Percentiles rank a stretch among this genome's conserved stretches.
phyloP scores from a whole-genome alignment of 2,329 filamentous ascomycete species.

The Chaetomiaceae sp. region DNA sequence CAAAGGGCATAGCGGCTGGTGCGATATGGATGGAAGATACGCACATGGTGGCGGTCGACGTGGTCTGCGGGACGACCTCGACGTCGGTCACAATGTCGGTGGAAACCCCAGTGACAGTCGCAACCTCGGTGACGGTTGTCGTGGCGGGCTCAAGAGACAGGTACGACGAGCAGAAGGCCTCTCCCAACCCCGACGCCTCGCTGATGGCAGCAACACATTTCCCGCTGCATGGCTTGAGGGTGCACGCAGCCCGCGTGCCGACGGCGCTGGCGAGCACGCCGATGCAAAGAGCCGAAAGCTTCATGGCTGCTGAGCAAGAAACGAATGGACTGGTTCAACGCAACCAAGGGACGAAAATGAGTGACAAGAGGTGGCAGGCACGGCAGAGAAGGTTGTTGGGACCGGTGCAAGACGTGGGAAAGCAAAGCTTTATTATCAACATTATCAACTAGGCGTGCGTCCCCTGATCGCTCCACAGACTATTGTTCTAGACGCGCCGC shows the following conservation, averaged over 20 bases:
- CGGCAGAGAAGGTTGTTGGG: too few species aligned
- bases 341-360: too few species aligned
- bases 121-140: conserved; percentile 17
- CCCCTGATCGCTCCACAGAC: too few species aligned
- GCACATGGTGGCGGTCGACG: conserved; percentile 11
- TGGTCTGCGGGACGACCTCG: conserved; percentile 1
- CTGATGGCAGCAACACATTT: conserved; percentile 17
- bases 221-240: conserved; percentile 26
- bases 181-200: conserved; percentile 2
- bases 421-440: too few species aligned
- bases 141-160: conserved; percentile 18
- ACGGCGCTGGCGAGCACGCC: conserved; percentile 28
- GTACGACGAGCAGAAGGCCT: conserved; percentile 23
- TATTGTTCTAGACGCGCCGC: too few species aligned
- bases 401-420: too few species aligned
- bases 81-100: conserved; percentile 16
- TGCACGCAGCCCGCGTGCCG: conserved; percentile 47
- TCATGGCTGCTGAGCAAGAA: conserved; percentile 7
- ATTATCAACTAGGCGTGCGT: too few species aligned
- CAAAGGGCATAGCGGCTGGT: too few species aligned
- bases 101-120: conserved; percentile 9
- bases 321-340: neutral
- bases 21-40: neutral
- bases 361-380: too few species aligned
- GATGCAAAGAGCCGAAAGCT: conserved; percentile 9